phyloP scores from a whole-genome alignment of 352 stramenopile genomes.

The Phytophthora foliorum region DNA sequence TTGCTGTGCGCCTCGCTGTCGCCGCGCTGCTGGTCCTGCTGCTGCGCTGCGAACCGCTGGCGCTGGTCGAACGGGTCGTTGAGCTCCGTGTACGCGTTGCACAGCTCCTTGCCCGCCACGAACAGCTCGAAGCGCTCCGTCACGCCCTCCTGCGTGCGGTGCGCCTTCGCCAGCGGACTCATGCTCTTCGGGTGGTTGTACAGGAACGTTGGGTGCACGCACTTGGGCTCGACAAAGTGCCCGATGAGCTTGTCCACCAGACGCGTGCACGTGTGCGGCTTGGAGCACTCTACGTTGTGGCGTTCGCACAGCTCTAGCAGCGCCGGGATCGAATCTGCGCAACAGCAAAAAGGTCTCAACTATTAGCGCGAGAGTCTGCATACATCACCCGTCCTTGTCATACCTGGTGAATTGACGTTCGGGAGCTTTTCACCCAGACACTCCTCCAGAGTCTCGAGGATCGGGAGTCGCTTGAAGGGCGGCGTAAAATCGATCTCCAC shows the following conservation, averaged over 20 bases:
- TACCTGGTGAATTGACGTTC: slow-evolving; percentile 73
- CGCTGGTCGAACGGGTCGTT: slow-evolving; percentile 98
- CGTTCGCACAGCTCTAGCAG: slow-evolving; percentile 90
- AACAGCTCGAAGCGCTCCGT: slow-evolving; percentile 99
- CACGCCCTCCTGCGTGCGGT: slow-evolving; percentile 93
- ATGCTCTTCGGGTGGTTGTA: slow-evolving; percentile 98
- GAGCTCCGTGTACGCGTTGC: slow-evolving; percentile 99
- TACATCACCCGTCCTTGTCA: background rate
- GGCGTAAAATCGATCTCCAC: slow-evolving; percentile 99
- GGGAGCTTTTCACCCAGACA: slow-evolving; percentile 78
- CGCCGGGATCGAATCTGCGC: slow-evolving; percentile 66
- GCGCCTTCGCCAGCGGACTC: slow-evolving; percentile 96
- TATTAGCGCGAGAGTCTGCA: slow-evolving; percentile 9
- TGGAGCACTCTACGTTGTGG: slow-evolving; percentile 91
- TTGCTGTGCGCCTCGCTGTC: slow-evolving; percentile 93
- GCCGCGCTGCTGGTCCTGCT: slow-evolving; percentile 79
- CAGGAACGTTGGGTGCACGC: slow-evolving; percentile 97
- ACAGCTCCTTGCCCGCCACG: slow-evolving; percentile 95
- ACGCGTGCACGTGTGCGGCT: slow-evolving; percentile 95
- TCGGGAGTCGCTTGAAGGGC: slow-evolving; percentile 97
- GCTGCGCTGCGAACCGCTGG: slow-evolving; percentile 95
- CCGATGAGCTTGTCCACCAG: slow-evolving; percentile 98
- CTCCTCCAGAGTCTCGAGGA: slow-evolving; percentile 97
- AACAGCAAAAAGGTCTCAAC: background rate
- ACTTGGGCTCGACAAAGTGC: slow-evolving; percentile 96